phyloP scores from a whole-genome alignment of 495 filamentous ascomycete species.

The Staphylotrichum tortipilum region DNA sequence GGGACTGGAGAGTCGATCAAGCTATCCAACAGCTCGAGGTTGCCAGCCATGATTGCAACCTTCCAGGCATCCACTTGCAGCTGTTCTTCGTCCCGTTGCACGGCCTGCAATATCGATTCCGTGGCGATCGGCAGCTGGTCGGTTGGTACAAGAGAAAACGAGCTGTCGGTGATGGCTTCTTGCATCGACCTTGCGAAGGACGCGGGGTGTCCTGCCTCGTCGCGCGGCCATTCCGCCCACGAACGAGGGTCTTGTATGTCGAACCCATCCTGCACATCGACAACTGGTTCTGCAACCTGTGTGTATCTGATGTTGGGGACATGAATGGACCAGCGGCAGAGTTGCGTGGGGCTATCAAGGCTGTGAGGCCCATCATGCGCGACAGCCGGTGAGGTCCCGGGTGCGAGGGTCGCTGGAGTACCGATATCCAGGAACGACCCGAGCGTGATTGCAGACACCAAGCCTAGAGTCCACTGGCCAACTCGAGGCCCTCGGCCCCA shows the following conservation, averaged over 20 bases:
- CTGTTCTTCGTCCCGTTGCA: neutral
- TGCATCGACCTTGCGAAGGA: neutral
- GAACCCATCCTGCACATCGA: too few relatives aligned
- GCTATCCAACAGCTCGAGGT: neutral
- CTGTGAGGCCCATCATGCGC: neutral
- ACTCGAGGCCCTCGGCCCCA: constrained; percentile 33
- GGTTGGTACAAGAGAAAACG: neutral
- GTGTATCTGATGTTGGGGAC: too few relatives aligned
- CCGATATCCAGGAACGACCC: too few relatives aligned
- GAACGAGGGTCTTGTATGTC: too few relatives aligned
- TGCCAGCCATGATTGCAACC: neutral
- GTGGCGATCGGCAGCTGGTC: neutral
- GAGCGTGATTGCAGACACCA: too few relatives aligned
- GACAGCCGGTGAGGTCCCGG: neutral
- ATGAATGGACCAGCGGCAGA: neutral
- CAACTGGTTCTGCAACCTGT: too few relatives aligned
- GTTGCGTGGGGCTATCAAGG: neutral
- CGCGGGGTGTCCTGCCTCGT: too few relatives aligned
- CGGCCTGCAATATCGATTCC: neutral
- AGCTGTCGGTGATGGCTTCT: neutral
- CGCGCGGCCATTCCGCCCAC: too few relatives aligned
- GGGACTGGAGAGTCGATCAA: constrained; percentile 3
- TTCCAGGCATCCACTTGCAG: neutral
- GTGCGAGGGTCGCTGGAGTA: neutral
- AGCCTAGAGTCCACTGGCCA: constrained; percentile 25